A percentile compares a stretch with the other conserved stretches of the same genome.
phyloP scores from a whole-genome alignment of 768 basidiomycete species.

The Podaxis sp. region DNA sequence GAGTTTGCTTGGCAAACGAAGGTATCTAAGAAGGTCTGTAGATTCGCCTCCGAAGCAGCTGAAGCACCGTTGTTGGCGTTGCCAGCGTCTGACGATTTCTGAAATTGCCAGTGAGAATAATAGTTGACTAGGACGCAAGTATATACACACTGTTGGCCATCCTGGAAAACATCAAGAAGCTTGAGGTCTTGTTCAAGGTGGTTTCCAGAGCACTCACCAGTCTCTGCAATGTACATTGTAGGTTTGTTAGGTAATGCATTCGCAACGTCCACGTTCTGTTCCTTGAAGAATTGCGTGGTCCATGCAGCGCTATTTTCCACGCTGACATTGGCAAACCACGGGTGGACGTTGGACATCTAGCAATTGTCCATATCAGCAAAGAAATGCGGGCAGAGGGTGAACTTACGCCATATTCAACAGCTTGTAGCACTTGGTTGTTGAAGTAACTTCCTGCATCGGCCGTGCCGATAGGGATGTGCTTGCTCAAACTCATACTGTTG shows the following conservation, averaged over 20 bases:
- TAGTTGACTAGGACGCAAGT: neutral
- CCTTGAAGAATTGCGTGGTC: slow-evolving; percentile 77
- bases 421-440: slow-evolving; percentile 60
- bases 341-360: slow-evolving; percentile 87
- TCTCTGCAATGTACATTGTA: slow-evolving; percentile 89
- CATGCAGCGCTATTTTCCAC: slow-evolving; percentile 69
- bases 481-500: slow-evolving; percentile 46
- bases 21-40: slow-evolving; percentile 80
- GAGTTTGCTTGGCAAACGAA: slow-evolving; percentile 86
- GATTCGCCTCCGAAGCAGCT: slow-evolving; percentile 50
- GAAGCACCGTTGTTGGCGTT: slow-evolving; percentile 68
- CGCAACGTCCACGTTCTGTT: slow-evolving; percentile 58
- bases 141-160: slow-evolving; percentile 59
- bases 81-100: slow-evolving; percentile 56
- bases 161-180: slow-evolving; percentile 13
- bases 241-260: slow-evolving; percentile 62
- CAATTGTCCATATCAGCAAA: neutral
- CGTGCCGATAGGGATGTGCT: slow-evolving; percentile 66
- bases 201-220: slow-evolving; percentile 41
- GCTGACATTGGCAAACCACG: slow-evolving; percentile 86
- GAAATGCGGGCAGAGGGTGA: neutral
- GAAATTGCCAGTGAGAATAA: neutral
- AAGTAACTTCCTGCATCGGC: slow-evolving; percentile 87
- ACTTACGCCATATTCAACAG: slow-evolving; percentile 66
- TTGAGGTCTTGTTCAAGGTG: neutral